Base-by-base conservation (phyloP, 805 yeast species). In the Lipomyces kockii region DNA sequence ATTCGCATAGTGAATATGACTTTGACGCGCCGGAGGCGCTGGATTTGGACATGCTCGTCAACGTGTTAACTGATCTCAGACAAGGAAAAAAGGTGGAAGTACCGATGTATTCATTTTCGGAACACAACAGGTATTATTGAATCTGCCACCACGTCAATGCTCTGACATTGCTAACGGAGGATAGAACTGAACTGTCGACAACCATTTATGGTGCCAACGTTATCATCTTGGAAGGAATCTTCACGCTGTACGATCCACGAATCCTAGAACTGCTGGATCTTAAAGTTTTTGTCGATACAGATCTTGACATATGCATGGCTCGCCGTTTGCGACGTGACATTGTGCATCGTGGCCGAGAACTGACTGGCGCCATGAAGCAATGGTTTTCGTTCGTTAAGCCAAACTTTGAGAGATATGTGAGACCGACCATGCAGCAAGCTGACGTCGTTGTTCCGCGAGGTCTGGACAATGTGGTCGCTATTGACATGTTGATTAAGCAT, bases 321-420 rank as follows among this genome's bases (percentile, higher is more conserved):
- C 83, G 99, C 74, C 83, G 99, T 73, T 80, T 95, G 56, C 86
- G 91, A 3, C 83, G 99, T 74, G 99, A 95, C 77, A 92, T 92
- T 62, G 82, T 90, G 14, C 87, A 89, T 68, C 82, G 99, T 68
- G 97, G 97, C 0, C 82, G 99, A 67, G 97, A 93, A 73, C 80
- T 93, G 46, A 82, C 80, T 3, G 97, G 97, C 0, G 89, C 93
- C 20, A 83, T 95, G 67, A 84, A 86, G 71, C 99, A 95, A 76
- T 95, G 98, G 98, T 88, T 90, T 70, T 78, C 81, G 32, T 93
- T 88, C 77, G 99, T 95, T 34, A 95, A 94, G 77, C 99, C 99
- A 6, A 91, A 92, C 76, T 92, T 96, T 8, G 92, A 88, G 29
- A 79, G 87, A 53, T 85, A 84, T 72, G 89, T 94, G 17, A 84